Base-by-base conservation (phyloP, 2,329 filamentous ascomycete species). In the Colletotrichum spinosum region DNA sequence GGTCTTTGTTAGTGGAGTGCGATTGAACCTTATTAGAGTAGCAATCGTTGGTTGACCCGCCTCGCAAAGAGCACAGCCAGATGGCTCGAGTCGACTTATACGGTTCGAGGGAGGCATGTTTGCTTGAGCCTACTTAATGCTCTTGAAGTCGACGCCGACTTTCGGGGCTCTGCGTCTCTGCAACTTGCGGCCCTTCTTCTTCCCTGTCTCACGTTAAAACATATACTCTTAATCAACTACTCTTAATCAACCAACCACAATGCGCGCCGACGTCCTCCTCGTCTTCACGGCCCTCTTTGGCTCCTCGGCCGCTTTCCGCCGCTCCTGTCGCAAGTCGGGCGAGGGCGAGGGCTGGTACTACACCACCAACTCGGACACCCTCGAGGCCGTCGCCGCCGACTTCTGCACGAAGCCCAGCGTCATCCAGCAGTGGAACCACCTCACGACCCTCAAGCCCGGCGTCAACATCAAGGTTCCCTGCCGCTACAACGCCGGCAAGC, bases 381-480 rank as follows among this genome's bases (percentile, higher is more conserved):
- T 54, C 38, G 25, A 54, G 35, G 25, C n/a, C 51, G 37, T 54
- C 51, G 51, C 51, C 9, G 51, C 51, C 51, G 35, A 54, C 51
- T 54, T 54, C 17, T 54, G 51, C 51, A 54, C 51, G 6, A 15
- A 8, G 10, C 51, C 51, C 15, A 11, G 3, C 5, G 51, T 54
- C 51, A 39, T 54, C 12, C 25, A 33, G 38, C 1, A 1, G 51
- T 54, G 51, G 51, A 54, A 54, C 13, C 39, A 54, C 51, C 10
- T 54, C 37, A 17, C 17, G 10, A 11, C 1, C 35, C n/a, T 54
- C 35, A 54, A 25, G 15, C 35, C 51, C 37, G 51, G 51, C 51
- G 12, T 39, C 17, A 54, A 54, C 51, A 13, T 54, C n/a, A 54
- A 54, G 51, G 51, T 54, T 38, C 51, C 51, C 11, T 54, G 51